Evolutionary conservation across 1,139 yeast species (phyloP).

Genomic region (Taiozyma sp.): DNA sequence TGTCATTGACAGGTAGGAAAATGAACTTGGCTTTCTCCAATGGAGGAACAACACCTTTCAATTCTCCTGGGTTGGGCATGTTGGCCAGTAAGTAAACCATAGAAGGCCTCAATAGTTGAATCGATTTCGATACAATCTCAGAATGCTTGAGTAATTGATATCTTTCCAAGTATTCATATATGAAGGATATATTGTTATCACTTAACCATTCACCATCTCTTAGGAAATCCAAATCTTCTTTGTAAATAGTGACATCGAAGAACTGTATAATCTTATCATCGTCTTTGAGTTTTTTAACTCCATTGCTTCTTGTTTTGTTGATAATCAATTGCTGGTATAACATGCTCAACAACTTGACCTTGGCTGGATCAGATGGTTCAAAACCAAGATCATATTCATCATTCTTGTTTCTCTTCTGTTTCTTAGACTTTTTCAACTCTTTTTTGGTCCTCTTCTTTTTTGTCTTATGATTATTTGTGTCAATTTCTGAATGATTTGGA

Average conservation of each 20-base stretch:
- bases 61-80: conserved; percentile 25
- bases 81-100: conserved; percentile 34
- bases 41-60: conserved; percentile 40
- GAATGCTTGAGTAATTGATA: conserved; percentile 23
- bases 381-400: conserved; percentile 11
- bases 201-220: conserved; percentile 65
- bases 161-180: conserved; percentile 54
- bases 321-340: conserved; percentile 11
- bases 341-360: conserved; percentile 11
- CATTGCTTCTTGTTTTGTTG: background rate
- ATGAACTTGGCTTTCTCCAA: conserved; percentile 37
- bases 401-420: conserved; percentile 6
- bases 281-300: conserved; percentile 5
- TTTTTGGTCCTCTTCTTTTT: conserved; percentile 4
- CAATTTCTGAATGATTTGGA: background rate
- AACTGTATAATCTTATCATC: conserved; percentile 25
- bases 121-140: conserved; percentile 16
- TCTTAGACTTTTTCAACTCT: conserved; percentile 4
- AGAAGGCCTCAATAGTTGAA: conserved; percentile 34
- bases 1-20: conserved; percentile 50
- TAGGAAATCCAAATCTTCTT: conserved; percentile 41
- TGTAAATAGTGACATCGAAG: conserved; percentile 40
- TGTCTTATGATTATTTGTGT: conserved; percentile 2
- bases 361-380: conserved; percentile 16
- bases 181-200: conserved; percentile 62